These are phyloP conservation scores for Skeletonema marinoi DNA, from an alignment of 108 stramenopile genomes.

Conservation along the genomic window DNA sequence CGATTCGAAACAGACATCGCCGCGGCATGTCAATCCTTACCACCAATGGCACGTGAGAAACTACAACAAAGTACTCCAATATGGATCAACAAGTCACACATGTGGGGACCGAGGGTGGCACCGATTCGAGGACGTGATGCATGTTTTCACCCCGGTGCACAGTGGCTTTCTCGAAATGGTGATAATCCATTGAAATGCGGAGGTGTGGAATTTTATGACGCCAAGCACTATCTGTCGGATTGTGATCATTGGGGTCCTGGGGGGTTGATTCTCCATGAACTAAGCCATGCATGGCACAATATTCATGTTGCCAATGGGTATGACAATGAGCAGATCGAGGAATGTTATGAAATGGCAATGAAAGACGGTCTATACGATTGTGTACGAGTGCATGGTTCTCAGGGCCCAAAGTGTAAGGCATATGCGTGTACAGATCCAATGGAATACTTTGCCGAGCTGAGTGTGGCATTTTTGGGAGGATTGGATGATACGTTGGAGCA, in stretches of 20 bases:
- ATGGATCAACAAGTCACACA: slow-evolving; percentile 67
- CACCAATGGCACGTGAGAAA: slow-evolving; percentile 48
- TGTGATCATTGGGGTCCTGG: slow-evolving; percentile 80
- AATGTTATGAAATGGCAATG: slow-evolving; percentile 81
- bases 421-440: slow-evolving; percentile 87
- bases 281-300: slow-evolving; percentile 87
- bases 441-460: slow-evolving; percentile 94
- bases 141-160: slow-evolving; percentile 74
- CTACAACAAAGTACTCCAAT: slow-evolving; percentile 63
- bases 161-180: slow-evolving; percentile 69
- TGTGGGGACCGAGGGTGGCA: slow-evolving; percentile 69
- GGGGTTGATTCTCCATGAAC: slow-evolving; percentile 83
- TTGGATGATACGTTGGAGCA: slow-evolving; percentile 57
- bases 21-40: slow-evolving; percentile 50
- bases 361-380: slow-evolving; percentile 79
- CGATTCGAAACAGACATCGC: slow-evolving; percentile 60
- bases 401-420: slow-evolving; percentile 60
- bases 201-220: slow-evolving; percentile 75
- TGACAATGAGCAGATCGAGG: slow-evolving; percentile 65
- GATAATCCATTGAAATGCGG: slow-evolving; percentile 58
- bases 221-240: slow-evolving; percentile 58
- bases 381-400: slow-evolving; percentile 68
- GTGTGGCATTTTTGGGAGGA: slow-evolving; percentile 85
- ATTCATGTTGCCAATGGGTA: slow-evolving; percentile 67
- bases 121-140: slow-evolving; percentile 54